These are phyloP conservation scores for Rhodotorula taiwanensis DNA, from an alignment of 768 basidiomycete genomes.

Conservation along the genomic window DNA sequence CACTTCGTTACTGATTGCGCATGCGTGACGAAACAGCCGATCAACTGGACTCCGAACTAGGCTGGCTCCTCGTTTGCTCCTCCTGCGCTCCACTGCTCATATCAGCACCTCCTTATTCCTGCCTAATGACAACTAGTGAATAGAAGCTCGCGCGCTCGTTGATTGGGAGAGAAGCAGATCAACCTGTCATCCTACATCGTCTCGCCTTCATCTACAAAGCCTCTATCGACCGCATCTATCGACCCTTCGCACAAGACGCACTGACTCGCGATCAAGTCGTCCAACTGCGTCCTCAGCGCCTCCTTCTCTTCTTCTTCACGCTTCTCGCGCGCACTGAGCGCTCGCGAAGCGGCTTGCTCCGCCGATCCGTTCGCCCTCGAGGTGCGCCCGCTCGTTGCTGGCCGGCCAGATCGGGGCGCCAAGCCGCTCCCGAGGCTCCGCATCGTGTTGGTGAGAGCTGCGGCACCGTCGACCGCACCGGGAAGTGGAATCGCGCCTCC, in stretches of 20 bases:
- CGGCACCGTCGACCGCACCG: conserved; percentile 7
- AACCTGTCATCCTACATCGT: conserved; percentile 14
- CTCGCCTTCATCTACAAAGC: conserved; percentile 67
- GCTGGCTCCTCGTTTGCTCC: not conserved
- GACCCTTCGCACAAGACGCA: conserved; percentile 93
- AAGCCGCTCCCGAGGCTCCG: conserved; percentile 1
- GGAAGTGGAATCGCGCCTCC: conserved; percentile 46
- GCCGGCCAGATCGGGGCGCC: not conserved
- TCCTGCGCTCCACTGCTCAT: not conserved
- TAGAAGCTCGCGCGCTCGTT: no score
- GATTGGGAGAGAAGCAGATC: no score
- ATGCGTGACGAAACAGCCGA: no score
- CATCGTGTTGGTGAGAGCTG: conserved; percentile 6
- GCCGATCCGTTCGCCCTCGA: conserved; percentile 41
- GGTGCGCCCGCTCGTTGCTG: conserved; percentile 49
- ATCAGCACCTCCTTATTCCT: not conserved
- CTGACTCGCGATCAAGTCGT: conserved; percentile 76
- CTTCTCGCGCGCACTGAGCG: conserved; percentile 54
- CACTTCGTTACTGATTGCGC: no score
- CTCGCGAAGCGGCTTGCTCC: conserved; percentile 45
- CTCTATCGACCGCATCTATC: conserved; percentile 73
- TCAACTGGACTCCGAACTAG: not conserved
- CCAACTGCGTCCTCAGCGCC: conserved; percentile 72
- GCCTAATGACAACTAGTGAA: not conserved
- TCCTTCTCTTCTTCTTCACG: conserved; percentile 69